Base-by-base conservation (phyloP, 768 basidiomycete genomes). In the Hygrophoropsis aurantiaca region DNA sequence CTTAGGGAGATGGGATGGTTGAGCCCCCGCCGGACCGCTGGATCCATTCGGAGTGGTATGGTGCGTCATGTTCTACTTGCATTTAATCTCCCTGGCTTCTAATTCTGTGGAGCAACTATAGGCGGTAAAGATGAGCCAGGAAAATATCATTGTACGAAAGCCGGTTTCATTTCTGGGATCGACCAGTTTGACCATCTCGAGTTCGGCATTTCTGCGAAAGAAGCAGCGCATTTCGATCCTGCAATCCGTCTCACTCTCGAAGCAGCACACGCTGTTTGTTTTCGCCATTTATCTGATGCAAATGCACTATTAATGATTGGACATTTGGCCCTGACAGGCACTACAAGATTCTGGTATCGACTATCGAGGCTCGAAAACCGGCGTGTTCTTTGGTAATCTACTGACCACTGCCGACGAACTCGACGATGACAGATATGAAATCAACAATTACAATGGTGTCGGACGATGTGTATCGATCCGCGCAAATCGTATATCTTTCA, bases 341-440 rank as follows among this genome's bases (percentile, higher is more conserved):
- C 60, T 79, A 13, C 64, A 71, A 40, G 77, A 79, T 52, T 74
- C 77, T 2, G 77, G 75, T 6, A 70, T 78, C 33, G 67, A 77
- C 51, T 76, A 70, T 47, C 64, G 76, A 42, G 66, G 65, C 18
- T 61, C 62, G 23, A 70, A 69, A 10, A 69, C 76, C 19, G 74
- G 74, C 1, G 69, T 67, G 41, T 79, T 30, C 27, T 30, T 44
- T 35, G 34, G 11, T 55, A 63, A 61, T 45, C 19, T 66, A 20
- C 54, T 59, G 50, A 58, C 56, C 1, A 64, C 63, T 11, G 51
- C 51, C 11, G 54, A 59, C n/a, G 63, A 64, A 50, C 56, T 64
- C 5, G 56, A 59, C 33, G 63, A 66, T 24, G 61, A 61, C 5
- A 56, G 61, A 13, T 41, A 50, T 36, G 62, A 64, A 39, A 52